Percentiles rank a stretch among this genome's conserved stretches.
Conservation (phyloP, 352 stramenopile genomes). For the Phytophthora kernoviae region DNA sequence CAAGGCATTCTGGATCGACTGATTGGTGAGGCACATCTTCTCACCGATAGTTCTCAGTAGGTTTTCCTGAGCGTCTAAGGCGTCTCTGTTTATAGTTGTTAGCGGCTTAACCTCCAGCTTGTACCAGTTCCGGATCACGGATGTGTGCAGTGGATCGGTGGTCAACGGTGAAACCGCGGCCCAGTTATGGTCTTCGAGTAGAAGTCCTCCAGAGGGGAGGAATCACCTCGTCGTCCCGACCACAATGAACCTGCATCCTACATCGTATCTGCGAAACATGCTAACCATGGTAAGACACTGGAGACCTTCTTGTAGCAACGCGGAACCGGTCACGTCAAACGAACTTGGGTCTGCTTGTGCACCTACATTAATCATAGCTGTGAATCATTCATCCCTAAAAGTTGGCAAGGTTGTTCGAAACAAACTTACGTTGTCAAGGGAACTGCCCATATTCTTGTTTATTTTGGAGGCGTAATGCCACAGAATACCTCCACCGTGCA, state of each 20-base stretch:
- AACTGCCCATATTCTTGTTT: slow-evolving; percentile 9
- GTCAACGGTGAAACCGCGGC: slow-evolving; percentile 15
- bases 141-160: not conserved
- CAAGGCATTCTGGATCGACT: slow-evolving; percentile 6
- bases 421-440: slow-evolving; percentile 16
- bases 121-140: slow-evolving; percentile 20
- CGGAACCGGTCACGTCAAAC: slow-evolving; percentile 19
- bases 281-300: not conserved
- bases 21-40: slow-evolving; percentile 18
- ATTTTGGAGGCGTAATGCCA: slow-evolving; percentile 13
- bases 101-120: slow-evolving; percentile 10
- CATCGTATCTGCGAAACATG: slow-evolving; percentile 24
- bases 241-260: slow-evolving; percentile 15
- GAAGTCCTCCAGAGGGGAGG: slow-evolving; percentile 14
- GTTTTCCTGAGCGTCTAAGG: slow-evolving; percentile 4
- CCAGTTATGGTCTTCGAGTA: slow-evolving; percentile 29
- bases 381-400: not conserved
- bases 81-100: not conserved
- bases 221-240: slow-evolving; percentile 23
- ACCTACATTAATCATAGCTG: not conserved
- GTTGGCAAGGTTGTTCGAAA: not conserved
- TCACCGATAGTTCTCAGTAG: slow-evolving; percentile 3
- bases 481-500: slow-evolving; percentile 9
- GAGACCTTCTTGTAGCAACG: slow-evolving; percentile 9
- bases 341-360: slow-evolving; percentile 5